Evolutionary conservation across 2,329 filamentous ascomycete genomes (phyloP), one percentile per base, ranked within the genome.

Genomic region (Xylaria sp.): DNA sequence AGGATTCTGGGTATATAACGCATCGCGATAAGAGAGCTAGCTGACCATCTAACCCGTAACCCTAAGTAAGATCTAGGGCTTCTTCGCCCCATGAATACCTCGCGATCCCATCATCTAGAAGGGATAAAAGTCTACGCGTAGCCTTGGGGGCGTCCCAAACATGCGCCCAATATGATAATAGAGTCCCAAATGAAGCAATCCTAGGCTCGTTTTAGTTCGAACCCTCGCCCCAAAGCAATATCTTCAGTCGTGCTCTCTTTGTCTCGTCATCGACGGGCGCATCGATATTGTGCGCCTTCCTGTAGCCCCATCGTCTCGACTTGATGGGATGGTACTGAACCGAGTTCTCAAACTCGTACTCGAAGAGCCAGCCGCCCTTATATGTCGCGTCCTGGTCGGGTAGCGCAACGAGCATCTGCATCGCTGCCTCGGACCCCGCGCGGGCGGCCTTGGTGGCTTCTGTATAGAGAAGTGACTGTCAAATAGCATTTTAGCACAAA

Each of bases 281-380:
- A 7, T 38, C 42, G 38, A 50, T 22, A 13, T 43, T 47, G 37
- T 47, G 50, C 11, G 50, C 41, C 17, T 41, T 50, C 7, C 45
- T 24, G 40, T 42, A 53, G 20, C 13, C 2, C 54, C 54, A 48
- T 16, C 41, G 41, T 24, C 39, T 41, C 2, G 49, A 49, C 26
- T n/a, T n/a, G 37, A 49, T 20, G n/a, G 37, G 22, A 24, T 52
- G n/a, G 22, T 44, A 4, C 26, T 20, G 29, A 38, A 37, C 38
- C 16, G 1, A 37, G 4, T 44, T 2, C 6, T 29, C 18, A 4
- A 18, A 44, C 7, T 18, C 48, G 24, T 50, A 53, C 11, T 57
- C 50, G 9, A 57, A 57, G 26, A 57, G 54, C 54, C 50, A 57
- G 20, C 54, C 45, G 19, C 46, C 39, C 13, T 34, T 48, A 39